Percentiles rank a stretch among this genome's conserved stretches.
Evolutionary conservation across 306 rosid genomes (phyloP).

Genomic region (Cucumis melo): DNA sequence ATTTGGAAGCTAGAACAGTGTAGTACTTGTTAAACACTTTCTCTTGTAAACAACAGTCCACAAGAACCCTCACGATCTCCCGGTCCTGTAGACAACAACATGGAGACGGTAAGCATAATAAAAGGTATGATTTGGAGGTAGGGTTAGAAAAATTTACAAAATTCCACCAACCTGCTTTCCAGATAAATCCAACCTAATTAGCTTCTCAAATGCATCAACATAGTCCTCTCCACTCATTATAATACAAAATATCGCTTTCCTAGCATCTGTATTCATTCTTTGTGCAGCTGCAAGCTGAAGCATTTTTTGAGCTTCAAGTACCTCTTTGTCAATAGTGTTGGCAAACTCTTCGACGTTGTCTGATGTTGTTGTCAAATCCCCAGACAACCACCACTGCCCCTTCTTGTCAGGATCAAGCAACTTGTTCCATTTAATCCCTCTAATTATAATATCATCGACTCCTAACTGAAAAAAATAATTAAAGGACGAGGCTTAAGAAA

Average conservation of each 20-base stretch:
- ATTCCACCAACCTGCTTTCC: constrained; percentile 67
- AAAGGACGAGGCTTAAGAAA: neutral
- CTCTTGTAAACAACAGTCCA: constrained; percentile 92
- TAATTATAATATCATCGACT: constrained; percentile 44
- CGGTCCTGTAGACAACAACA: constrained; percentile 42
- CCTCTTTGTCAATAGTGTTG: constrained; percentile 64
- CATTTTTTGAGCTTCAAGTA: constrained; percentile 68
- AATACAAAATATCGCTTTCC: constrained; percentile 86
- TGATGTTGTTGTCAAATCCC: constrained; percentile 32
- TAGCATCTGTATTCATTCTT: constrained; percentile 85
- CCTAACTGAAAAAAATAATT: constrained; percentile 38
- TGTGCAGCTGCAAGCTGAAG: constrained; percentile 81
- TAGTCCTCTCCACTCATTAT: constrained; percentile 91
- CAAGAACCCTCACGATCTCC: constrained; percentile 80
- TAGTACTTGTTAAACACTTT: constrained; percentile 81
- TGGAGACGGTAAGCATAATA: neutral
- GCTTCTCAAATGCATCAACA: constrained; percentile 89
- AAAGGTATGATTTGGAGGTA: neutral
- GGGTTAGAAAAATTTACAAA: neutral
- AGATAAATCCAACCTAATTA: constrained; percentile 63
- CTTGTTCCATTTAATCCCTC: constrained; percentile 83
- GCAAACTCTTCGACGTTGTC: constrained; percentile 58
- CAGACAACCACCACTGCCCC: constrained; percentile 91
- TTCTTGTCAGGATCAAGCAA: constrained; percentile 74
- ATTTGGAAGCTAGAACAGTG: constrained; percentile 65